Conservation (phyloP, 108 stramenopile species). For the Cyclotella distinguenda region DNA sequence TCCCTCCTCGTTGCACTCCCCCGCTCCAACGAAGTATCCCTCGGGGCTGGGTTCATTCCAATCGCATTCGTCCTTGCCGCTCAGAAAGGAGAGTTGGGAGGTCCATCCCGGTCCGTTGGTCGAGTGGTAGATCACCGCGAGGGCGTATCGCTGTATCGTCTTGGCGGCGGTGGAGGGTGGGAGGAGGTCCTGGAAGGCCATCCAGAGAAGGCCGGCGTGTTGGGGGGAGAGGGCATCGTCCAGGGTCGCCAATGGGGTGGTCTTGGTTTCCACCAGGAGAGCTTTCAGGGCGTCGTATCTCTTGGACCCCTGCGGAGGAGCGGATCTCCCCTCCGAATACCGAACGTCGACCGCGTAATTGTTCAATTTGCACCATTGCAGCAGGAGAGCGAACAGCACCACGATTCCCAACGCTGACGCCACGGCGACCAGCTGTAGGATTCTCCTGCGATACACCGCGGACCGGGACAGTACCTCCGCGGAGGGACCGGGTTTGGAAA, state of each 20-base stretch:
- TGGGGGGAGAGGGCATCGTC: constrained; percentile 30
- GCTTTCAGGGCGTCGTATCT: constrained; percentile 18
- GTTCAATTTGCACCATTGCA: constrained; percentile 33
- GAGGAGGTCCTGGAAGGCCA: constrained; percentile 38
- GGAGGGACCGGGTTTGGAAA: constrained; percentile 5
- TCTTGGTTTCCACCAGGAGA: constrained; percentile 13
- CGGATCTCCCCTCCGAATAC: not conserved
- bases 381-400: constrained; percentile 20
- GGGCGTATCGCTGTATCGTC: constrained; percentile 43
- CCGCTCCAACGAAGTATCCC: constrained; percentile 36
- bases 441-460: constrained; percentile 13
- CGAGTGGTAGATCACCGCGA: constrained; percentile 35
- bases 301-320: constrained; percentile 13
- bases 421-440: constrained; percentile 21
- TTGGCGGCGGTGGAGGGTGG: constrained; percentile 5
- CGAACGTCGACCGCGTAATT: constrained; percentile 23
- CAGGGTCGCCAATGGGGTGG: constrained; percentile 12
- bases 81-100: constrained; percentile 22
- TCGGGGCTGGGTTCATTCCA: constrained; percentile 28
- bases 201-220: constrained; percentile 34
- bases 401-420: constrained; percentile 12
- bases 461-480: constrained; percentile 23
- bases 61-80: constrained; percentile 35
- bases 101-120: constrained; percentile 38
- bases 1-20: constrained; percentile 29